phyloP scores from a whole-genome alignment of 306 rosid genomes.

The Cucurbita maxima region DNA sequence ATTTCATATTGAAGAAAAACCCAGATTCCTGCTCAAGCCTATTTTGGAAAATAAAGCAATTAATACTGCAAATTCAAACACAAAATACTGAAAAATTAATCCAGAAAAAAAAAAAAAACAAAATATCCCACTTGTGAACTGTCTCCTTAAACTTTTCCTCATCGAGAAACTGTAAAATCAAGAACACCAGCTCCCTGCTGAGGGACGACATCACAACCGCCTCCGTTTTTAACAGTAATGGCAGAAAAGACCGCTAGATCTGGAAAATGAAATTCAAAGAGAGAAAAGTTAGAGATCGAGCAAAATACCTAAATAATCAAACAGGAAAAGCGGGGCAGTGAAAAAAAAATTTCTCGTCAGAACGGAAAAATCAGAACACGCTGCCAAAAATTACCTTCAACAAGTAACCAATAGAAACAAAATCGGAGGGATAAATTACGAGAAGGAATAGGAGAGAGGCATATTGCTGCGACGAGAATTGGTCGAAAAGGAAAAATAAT shows the following conservation, averaged over 20 bases:
- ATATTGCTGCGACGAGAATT: constrained; percentile 16
- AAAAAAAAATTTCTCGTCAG: constrained; percentile 4
- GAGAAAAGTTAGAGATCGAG: constrained; percentile 12
- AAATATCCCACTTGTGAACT: constrained; percentile 74
- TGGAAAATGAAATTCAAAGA: constrained; percentile 17
- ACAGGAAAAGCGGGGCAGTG: background rate
- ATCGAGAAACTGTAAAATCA: constrained; percentile 97
- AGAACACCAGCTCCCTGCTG: constrained; percentile 94
- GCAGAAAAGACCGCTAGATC: constrained; percentile 52
- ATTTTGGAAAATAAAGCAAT: constrained; percentile 14
- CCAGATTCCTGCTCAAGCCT: constrained; percentile 99
- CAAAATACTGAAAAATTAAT: constrained; percentile 1
- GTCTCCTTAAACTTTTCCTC: constrained; percentile 99
- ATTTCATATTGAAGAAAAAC: constrained; percentile 92
- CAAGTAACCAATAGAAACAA: constrained; percentile 9
- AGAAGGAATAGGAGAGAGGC: background rate
- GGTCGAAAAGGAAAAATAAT: constrained; percentile 17
- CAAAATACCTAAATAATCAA: constrained; percentile 14
- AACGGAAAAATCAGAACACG: constrained; percentile 3
- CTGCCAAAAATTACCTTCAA: constrained; percentile 21
- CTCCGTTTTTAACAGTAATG: constrained; percentile 35
- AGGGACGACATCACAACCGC: constrained; percentile 72
- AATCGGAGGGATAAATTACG: constrained; percentile 10
- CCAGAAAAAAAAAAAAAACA: background rate
- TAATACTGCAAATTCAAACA: constrained; percentile 14